Conservation (phyloP, 2,329 filamentous ascomycete species). For the Diaporthe sp. region DNA sequence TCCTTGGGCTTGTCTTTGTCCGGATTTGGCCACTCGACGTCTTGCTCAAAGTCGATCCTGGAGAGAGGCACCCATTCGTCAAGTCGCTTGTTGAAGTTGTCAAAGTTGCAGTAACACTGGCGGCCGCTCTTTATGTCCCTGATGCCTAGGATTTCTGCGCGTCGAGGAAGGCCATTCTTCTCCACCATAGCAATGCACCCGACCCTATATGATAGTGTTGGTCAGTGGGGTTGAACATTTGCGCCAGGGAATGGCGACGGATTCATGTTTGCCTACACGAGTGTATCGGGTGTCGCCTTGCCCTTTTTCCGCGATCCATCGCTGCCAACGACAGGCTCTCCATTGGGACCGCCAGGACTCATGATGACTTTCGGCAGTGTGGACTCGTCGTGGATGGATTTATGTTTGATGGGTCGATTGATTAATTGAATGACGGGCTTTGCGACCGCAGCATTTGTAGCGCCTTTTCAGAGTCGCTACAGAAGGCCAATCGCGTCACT, state of each 20-base stretch:
- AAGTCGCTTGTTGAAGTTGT: conserved; percentile 93
- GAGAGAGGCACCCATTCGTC: conserved; percentile 89
- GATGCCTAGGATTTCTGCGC: conserved; percentile 97
- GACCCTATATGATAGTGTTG: conserved; percentile 49
- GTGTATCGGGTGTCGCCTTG: conserved; percentile 85
- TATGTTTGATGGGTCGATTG: background rate
- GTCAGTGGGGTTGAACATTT: conserved; percentile 29
- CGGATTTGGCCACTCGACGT: conserved; percentile 96
- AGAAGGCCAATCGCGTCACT: background rate
- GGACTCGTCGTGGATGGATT: conserved; percentile 41
- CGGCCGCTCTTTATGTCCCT: conserved; percentile 89
- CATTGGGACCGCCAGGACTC: conserved; percentile 63
- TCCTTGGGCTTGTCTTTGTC: conserved; percentile 87
- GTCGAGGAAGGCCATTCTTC: conserved; percentile 85
- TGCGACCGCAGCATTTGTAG: conserved; percentile 14
- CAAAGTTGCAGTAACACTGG: conserved; percentile 96
- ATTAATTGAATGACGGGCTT: background rate
- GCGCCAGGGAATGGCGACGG: background rate
- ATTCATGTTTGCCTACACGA: conserved; percentile 70
- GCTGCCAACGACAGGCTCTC: conserved; percentile 69
- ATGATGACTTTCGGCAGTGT: conserved; percentile 60
- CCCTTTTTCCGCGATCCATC: conserved; percentile 77
- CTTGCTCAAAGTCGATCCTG: conserved; percentile 87
- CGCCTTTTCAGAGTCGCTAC: background rate
- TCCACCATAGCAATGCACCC: conserved; percentile 73